Percentiles rank a stretch among this genome's conserved stretches.
Conservation (phyloP, 2,329 filamentous ascomycete genomes). For the Trichoderma sp. region DNA sequence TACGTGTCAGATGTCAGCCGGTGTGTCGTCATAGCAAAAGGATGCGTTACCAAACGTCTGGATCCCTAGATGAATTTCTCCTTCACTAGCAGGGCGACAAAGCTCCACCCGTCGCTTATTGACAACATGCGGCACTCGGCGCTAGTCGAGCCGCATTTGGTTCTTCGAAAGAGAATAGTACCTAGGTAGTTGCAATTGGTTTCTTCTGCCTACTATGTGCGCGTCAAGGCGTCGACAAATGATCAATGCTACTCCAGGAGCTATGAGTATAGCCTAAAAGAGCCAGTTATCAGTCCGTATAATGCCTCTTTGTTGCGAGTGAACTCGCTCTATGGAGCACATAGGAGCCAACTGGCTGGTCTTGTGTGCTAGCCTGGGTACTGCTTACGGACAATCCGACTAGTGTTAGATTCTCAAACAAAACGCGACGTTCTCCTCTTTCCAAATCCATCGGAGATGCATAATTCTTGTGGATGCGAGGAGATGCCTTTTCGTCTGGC, state of each 20-base stretch:
- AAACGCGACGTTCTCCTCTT: not conserved
- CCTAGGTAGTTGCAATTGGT: slow-evolving; percentile 2
- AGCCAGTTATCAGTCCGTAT: slow-evolving; percentile 4
- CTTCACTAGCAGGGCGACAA: slow-evolving; percentile 15
- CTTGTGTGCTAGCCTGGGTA: not conserved
- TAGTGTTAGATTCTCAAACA: not conserved
- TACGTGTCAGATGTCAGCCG: not conserved
- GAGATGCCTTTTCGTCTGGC: not conserved
- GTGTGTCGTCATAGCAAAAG: not conserved
- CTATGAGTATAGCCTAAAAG: not conserved
- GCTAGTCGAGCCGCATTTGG: not conserved
- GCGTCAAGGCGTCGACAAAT: not conserved
- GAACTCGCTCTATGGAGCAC: not conserved
- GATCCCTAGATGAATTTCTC: not conserved
- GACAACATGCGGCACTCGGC: slow-evolving; percentile 7
- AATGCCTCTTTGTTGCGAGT: not conserved
- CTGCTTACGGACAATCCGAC: slow-evolving; percentile 1
- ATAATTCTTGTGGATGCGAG: not conserved
- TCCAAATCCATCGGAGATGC: not conserved
- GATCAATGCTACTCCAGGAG: not conserved
- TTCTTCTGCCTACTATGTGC: not conserved
- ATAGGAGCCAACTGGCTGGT: not conserved
- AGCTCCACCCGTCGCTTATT: not conserved
- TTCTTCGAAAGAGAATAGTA: slow-evolving; percentile 2
- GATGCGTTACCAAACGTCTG: not conserved